phyloP scores from a whole-genome alignment of 2,329 filamentous ascomycete species.

The Colletotrichum destructivum region DNA sequence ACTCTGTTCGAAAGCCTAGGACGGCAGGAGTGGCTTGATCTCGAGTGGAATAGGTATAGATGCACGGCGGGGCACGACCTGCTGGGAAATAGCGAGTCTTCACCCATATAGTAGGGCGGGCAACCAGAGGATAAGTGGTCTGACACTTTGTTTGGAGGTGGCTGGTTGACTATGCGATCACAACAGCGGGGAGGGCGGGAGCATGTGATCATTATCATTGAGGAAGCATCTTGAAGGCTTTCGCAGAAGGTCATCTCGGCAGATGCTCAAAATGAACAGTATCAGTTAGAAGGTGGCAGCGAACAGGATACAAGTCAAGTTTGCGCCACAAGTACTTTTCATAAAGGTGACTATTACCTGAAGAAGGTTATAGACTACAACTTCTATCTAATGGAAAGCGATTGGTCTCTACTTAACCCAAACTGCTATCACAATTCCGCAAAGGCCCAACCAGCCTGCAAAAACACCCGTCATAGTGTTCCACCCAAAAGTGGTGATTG shows the following conservation, averaged over 20 bases:
- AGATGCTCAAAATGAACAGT: background rate
- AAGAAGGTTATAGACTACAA: no score
- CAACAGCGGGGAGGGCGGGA: background rate
- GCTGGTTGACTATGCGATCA: background rate
- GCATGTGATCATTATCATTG: background rate
- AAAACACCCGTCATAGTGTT: no score
- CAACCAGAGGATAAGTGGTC: conserved; percentile 3
- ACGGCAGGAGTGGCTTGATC: conserved; percentile 44
- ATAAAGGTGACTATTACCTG: no score
- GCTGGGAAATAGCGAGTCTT: conserved; percentile 13
- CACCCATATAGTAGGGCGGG: conserved; percentile 21
- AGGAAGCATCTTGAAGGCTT: background rate
- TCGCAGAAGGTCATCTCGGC: background rate
- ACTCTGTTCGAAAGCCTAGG: conserved; percentile 44
- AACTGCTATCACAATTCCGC: no score
- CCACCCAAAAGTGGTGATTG: no score
- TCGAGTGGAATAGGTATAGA: conserved; percentile 37
- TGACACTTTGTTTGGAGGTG: background rate
- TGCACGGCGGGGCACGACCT: conserved; percentile 20
- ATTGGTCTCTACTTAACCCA: no score
- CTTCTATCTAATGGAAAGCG: no score
- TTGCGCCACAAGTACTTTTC: background rate
- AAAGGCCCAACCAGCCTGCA: no score
- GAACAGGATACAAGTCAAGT: background rate
- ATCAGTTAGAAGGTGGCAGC: background rate